Evolutionary conservation across 2,329 filamentous ascomycete genomes (phyloP), one percentile per base, ranked within the genome.

Genomic region (Phoma herbarum): DNA sequence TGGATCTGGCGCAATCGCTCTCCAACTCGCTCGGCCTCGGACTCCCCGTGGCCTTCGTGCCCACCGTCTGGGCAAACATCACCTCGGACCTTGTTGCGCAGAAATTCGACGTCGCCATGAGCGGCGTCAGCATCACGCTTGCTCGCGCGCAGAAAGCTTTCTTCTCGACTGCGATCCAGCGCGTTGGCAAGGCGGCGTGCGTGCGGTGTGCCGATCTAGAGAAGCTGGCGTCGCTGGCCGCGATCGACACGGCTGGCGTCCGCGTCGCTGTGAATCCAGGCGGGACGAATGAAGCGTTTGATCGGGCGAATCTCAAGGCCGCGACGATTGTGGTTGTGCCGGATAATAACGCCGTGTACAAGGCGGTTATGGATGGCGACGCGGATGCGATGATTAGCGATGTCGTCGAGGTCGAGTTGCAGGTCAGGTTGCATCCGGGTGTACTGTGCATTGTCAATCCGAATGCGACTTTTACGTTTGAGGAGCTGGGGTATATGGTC

Each of bases 381-480:
- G 61, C 59, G 14, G 59, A 64, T 51, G 56, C 44, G 2, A 64
- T 62, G 61, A 62, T 64, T 20, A 64, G 49, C 20, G 61, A 64
- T 48, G 33, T 62, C 8, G 47, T 64, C 12, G 61, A 64, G 37
- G 61, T 62, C 0, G 59, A 62, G n/a, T 42, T 64, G 35, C 61
- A 64, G 51, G 53, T 60, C 16, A 29, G 56, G 23, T 11, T 64
- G 50, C 61, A 64, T 18, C 56, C 56, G 10, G 56, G 25, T 6
- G 35, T 52, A 11, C 52, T 62, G 1, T 64, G 61, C 39, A 52
- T 62, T 8, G 61, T 58, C 3, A 52, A 60, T 0, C 42, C 59
- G 11, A 44, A 62, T 31, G 50, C 44, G 22, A 52, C 61, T 2
- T 64, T 64, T 18, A 64, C 61, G 8, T 64, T 60, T 26, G 61